Base-by-base conservation (phyloP, 345 rosid species). In the Gossypium thurberi region DNA sequence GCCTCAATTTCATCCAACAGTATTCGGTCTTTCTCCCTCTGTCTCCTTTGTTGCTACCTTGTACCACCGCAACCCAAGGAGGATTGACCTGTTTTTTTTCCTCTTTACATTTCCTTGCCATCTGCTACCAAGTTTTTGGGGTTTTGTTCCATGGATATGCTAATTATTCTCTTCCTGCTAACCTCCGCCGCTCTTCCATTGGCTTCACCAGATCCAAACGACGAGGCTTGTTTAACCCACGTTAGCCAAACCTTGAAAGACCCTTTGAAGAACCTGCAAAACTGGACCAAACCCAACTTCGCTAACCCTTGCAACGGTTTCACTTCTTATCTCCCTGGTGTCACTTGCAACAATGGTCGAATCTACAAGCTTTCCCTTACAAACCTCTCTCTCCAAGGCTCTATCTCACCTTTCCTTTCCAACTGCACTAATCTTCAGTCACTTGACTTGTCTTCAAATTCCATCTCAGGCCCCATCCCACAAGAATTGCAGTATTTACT, bases 381-480 rank as follows among this genome's bases (percentile, higher is more conserved):
- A 0, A 87, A 84, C 57, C 89, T 92, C 75, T 83, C 91, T 46
- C 88, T 94, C 12, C 90, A 84, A 52, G 98, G 98, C 80, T 74
- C 90, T 2, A 85, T 94, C 75, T 92, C 98, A 2, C 96, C 97
- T 14, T 85, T 57, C 68, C 77, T 94, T 25, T 85, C 98, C 4
- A 92, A 90, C 79, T 94, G 98, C 78, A 88, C 97, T 17, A 91
- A 92, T 71, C 93, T 94, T 55, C 98, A 94, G 75, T 81, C 97
- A 0, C 85, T 94, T n/a, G 98, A 94, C 85, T 88, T 94, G 51
- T 92, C 97, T 13, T 88, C 97, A 10, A 94, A 94, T 81, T 75
- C 85, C 50, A 74, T 94, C 76, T 68, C 97, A 33, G 98, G 98
- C 5, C 74, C 85, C 43, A 88, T 94, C 70, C 98, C 98, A 0